Evolutionary conservation across 805 yeast species (phyloP).

Genomic region (Metschnikowia lachancei): DNA sequence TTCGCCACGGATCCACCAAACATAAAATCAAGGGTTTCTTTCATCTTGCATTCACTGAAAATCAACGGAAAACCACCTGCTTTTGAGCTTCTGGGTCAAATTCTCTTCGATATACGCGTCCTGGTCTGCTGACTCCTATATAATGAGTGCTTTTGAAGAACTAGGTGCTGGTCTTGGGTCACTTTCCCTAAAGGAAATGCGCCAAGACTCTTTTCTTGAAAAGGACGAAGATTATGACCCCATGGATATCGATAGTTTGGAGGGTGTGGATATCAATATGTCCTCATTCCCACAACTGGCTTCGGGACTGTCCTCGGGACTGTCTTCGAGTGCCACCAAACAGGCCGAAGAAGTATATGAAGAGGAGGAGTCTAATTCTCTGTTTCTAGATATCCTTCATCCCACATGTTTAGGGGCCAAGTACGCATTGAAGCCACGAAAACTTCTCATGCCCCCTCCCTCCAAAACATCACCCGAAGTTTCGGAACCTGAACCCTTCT

Average conservation of each 20-base stretch:
- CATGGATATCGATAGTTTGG: slow-evolving; percentile 26
- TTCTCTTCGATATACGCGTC: too few species aligned
- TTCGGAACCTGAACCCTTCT: not conserved
- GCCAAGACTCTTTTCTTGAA: not conserved
- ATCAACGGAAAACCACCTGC: not conserved
- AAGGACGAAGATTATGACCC: slow-evolving; percentile 15
- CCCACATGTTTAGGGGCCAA: slow-evolving; percentile 44
- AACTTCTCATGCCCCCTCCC: slow-evolving; percentile 31
- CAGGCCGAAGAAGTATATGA: slow-evolving; percentile 4
- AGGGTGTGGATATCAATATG: not conserved
- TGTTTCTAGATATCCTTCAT: slow-evolving; percentile 25
- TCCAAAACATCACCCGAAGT: not conserved
- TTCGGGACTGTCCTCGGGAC: too few species aligned
- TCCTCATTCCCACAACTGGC: not conserved
- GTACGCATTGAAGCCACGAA: slow-evolving; percentile 33
- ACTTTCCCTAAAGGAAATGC: slow-evolving; percentile 12
- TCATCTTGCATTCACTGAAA: too few species aligned
- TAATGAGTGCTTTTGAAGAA: slow-evolving; percentile 17
- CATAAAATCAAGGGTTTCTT: too few species aligned
- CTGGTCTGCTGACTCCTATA: not conserved
- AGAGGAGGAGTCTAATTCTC: slow-evolving; percentile 9
- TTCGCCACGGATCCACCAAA: too few species aligned
- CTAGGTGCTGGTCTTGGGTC: slow-evolving; percentile 17
- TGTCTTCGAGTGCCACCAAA: not conserved
- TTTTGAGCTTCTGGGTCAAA: too few species aligned